A percentile compares a stretch with the other conserved stretches of the same genome.
Conservation (phyloP, 2,329 filamentous ascomycete genomes). For the Diaporthe destruens region DNA sequence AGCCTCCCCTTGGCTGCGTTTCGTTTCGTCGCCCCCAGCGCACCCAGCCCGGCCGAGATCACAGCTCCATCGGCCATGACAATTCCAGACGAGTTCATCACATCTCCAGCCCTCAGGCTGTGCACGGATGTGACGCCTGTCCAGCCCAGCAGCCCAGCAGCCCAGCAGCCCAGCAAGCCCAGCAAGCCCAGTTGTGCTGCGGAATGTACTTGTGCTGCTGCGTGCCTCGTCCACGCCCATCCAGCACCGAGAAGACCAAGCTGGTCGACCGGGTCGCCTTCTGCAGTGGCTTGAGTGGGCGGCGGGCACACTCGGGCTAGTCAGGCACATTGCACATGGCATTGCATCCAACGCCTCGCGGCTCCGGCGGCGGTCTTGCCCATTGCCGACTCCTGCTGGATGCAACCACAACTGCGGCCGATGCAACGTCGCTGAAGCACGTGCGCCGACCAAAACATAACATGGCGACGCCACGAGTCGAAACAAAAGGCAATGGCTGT, state of each 20-base stretch:
- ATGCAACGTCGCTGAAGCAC: constrained; percentile 30
- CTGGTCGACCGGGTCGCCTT: no score
- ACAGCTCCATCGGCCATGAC: not conserved
- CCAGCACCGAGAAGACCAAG: not conserved
- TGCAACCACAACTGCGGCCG: constrained; percentile 21
- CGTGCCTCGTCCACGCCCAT: not conserved
- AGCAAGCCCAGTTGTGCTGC: no score
- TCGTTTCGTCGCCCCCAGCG: constrained; percentile 21
- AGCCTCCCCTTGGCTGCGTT: constrained; percentile 15
- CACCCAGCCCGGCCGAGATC: constrained; percentile 11
- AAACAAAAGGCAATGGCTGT: constrained; percentile 22
- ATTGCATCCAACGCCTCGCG: constrained; percentile 27
- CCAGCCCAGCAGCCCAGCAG: not conserved
- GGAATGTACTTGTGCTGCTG: no score
- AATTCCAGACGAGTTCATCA: constrained; percentile 27
- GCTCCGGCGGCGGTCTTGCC: constrained; percentile 22
- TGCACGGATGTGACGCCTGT: constrained; percentile 17
- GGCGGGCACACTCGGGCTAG: constrained; percentile 20
- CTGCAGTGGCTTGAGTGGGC: not conserved
- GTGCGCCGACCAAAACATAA: constrained; percentile 25
- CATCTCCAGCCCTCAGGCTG: constrained; percentile 15
- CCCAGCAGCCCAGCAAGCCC: no score
- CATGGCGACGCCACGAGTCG: constrained; percentile 16
- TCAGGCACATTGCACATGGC: constrained; percentile 32
- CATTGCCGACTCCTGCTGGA: constrained; percentile 12